Evolutionary conservation across 495 filamentous ascomycete species (phyloP).

Genomic region (Penicillium atrosanguineum): DNA sequence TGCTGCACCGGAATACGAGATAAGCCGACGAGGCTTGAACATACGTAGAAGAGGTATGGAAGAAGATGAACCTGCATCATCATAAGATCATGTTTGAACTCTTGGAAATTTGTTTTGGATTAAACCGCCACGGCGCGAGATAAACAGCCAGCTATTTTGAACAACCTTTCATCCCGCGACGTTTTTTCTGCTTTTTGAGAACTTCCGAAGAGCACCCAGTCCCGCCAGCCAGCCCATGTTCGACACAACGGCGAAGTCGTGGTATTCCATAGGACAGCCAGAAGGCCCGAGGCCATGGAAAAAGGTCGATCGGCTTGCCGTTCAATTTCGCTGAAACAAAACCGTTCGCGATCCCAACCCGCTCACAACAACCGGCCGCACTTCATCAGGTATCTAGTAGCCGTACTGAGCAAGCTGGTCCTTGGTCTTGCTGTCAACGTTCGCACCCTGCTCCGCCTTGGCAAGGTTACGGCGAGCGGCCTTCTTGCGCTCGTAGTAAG

Average conservation of each 20-base stretch:
- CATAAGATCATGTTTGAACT: constrained; percentile 41
- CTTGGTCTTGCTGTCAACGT: constrained; percentile 73
- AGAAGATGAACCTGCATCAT: constrained; percentile 24
- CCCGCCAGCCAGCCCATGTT: constrained; percentile 31
- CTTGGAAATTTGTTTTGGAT: constrained; percentile 46
- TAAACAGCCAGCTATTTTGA: constrained; percentile 46
- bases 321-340: constrained; percentile 46
- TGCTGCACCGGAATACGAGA: neutral
- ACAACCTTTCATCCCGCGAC: constrained; percentile 48
- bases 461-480: constrained; percentile 79
- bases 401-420: constrained; percentile 68
- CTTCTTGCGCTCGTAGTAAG: constrained; percentile 99
- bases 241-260: constrained; percentile 33
- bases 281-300: constrained; percentile 21
- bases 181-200: constrained; percentile 35
- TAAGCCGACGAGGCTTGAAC: neutral
- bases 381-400: constrained; percentile 59
- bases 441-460: constrained; percentile 88
- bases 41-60: constrained; percentile 1
- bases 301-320: constrained; percentile 45
- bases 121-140: constrained; percentile 51
- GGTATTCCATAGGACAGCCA: constrained; percentile 30
- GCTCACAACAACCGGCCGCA: constrained; percentile 48
- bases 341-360: constrained; percentile 47
- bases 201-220: constrained; percentile 31